These are phyloP conservation scores for Spergularia marina DNA, from an alignment of 148 eudicot genomes.

Conservation along the genomic window DNA sequence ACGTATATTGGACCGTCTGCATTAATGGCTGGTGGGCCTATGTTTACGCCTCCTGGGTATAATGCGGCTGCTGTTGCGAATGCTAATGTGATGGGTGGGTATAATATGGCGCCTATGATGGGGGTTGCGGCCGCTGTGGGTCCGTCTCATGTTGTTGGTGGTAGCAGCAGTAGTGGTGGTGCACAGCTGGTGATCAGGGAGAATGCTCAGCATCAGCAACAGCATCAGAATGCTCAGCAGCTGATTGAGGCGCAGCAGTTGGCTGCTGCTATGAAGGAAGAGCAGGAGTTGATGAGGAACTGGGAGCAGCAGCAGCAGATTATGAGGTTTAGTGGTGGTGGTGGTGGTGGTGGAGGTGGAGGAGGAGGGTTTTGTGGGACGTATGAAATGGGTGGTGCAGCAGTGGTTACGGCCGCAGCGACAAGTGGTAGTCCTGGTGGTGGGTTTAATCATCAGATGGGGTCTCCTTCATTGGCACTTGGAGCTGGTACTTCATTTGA, in stretches of 20 bases:
- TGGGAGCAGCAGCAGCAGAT: conserved; percentile 53
- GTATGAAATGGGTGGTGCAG: conserved; percentile 15
- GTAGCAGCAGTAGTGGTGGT: conserved; percentile 7
- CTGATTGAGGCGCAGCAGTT: conserved; percentile 50
- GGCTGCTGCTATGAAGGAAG: conserved; percentile 50
- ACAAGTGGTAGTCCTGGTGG: conserved; percentile 14
- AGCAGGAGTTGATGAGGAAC: conserved; percentile 48
- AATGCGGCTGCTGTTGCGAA: conserved; percentile 17
- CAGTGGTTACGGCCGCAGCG: conserved; percentile 1
- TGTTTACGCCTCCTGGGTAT: conserved; percentile 34
- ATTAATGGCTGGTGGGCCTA: conserved; percentile 31
- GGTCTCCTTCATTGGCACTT: conserved; percentile 45
- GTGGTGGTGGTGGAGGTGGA: background rate
- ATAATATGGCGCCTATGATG: conserved; percentile 36
- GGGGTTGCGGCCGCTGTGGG: conserved; percentile 24
- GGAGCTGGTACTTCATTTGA: conserved; percentile 29
- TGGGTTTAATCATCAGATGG: conserved; percentile 45
- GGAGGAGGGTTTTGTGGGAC: conserved; percentile 17
- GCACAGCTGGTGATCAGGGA: conserved; percentile 35
- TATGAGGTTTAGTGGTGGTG: conserved; percentile 28
- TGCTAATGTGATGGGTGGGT: conserved; percentile 23
- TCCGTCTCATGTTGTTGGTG: conserved; percentile 6
- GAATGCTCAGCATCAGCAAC: conserved; percentile 38
- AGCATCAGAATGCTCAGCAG: conserved; percentile 32
- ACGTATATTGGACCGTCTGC: conserved; percentile 59